Conservation (phyloP, 2,329 filamentous ascomycete genomes). For the Aspergillus nomiae region DNA sequence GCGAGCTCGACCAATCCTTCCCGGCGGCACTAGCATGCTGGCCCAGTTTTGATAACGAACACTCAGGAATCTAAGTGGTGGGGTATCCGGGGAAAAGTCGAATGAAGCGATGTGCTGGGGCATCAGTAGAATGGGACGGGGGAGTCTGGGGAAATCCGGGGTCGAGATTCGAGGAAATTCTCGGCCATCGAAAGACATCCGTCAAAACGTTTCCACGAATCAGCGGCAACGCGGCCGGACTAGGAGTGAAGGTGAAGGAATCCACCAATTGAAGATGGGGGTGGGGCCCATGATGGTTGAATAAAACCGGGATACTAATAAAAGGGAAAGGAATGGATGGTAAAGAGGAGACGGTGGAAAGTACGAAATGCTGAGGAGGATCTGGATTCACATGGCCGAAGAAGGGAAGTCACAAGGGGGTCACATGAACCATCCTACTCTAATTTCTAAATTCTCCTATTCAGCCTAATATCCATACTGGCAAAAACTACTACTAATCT, state of each 20-base stretch:
- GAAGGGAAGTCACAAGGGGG: not conserved
- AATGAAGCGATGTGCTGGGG: slow-evolving; percentile 12
- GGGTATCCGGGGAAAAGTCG: slow-evolving; percentile 22
- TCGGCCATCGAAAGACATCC: slow-evolving; percentile 17
- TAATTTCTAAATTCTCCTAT: not conserved
- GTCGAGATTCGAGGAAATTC: slow-evolving; percentile 38
- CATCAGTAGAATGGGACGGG: not conserved
- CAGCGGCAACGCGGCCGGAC: slow-evolving; percentile 21
- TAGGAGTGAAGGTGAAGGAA: not conserved
- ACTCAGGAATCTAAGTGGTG: slow-evolving; percentile 31
- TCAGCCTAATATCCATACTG: not conserved
- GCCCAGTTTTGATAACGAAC: slow-evolving; percentile 20
- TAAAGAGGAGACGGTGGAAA: not conserved
- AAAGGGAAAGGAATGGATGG: not conserved
- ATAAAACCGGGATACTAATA: not conserved
- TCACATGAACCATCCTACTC: not conserved
- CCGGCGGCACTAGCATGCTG: slow-evolving; percentile 22
- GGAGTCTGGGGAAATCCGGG: slow-evolving; percentile 25
- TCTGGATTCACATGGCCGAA: not conserved
- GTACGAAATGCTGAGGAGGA: not conserved
- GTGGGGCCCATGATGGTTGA: not conserved
- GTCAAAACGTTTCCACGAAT: slow-evolving; percentile 33
- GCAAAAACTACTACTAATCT: not conserved
- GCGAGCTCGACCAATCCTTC: slow-evolving; percentile 11
- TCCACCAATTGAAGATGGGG: slow-evolving; percentile 27